phyloP scores from a whole-genome alignment of 331 rosid genomes.

The Acacia concinna region DNA sequence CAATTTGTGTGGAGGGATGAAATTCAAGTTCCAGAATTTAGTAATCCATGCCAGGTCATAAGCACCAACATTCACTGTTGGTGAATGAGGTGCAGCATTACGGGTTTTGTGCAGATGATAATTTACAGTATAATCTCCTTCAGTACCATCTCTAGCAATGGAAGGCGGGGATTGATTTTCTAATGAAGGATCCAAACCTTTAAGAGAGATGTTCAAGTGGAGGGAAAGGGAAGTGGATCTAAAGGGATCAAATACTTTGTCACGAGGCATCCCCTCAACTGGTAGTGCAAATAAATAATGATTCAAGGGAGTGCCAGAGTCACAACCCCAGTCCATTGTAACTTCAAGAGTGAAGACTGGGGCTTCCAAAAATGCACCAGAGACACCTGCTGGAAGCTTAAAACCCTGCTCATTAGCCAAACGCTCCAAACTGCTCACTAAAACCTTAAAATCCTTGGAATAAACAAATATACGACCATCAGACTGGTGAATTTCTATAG shows the following conservation, averaged over 20 bases:
- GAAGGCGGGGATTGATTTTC: conserved; percentile 51
- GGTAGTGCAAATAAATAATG: conserved; percentile 86
- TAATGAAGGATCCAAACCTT: conserved; percentile 48
- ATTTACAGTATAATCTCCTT: conserved; percentile 49
- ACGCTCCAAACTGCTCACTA: conserved; percentile 77
- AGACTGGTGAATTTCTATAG: conserved; percentile 86
- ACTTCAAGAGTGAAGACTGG: conserved; percentile 78
- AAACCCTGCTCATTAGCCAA: conserved; percentile 62
- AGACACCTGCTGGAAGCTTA: conserved; percentile 63
- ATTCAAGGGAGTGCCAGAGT: conserved; percentile 73
- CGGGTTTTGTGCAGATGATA: conserved; percentile 48
- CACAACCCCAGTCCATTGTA: conserved; percentile 88
- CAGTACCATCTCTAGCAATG: conserved; percentile 31
- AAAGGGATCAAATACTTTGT: conserved; percentile 80
- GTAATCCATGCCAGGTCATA: conserved; percentile 89
- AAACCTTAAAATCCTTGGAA: conserved; percentile 65
- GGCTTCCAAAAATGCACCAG: conserved; percentile 64
- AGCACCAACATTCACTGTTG: conserved; percentile 71
- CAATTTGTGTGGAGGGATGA: conserved; percentile 89
- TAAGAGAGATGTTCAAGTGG: conserved; percentile 54
- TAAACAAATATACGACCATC: conserved; percentile 69
- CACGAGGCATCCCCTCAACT: conserved; percentile 70
- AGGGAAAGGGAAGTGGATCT: conserved; percentile 86
- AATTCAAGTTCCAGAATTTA: conserved; percentile 58
- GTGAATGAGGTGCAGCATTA: conserved; percentile 43